Percentiles rank a stretch among this genome's conserved stretches.
phyloP scores from a whole-genome alignment of 1,284 basidiomycete genomes.

The Cutaneotrichosporon mucoides region DNA sequence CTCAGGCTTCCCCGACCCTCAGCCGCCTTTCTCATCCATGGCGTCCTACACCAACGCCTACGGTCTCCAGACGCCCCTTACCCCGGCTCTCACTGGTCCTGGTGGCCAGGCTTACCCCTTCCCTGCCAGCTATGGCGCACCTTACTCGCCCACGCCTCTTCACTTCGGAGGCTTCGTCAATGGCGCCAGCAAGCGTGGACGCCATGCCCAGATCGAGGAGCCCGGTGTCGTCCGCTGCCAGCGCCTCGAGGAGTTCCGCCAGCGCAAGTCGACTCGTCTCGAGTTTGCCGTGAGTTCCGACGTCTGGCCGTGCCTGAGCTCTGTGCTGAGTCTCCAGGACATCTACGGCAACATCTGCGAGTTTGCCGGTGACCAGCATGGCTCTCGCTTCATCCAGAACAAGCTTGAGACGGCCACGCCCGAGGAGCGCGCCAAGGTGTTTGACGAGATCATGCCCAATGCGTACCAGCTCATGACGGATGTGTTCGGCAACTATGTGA shows the following conservation, averaged over 20 bases:
- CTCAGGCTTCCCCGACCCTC: background rate
- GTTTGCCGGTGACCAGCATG: conserved; percentile 91
- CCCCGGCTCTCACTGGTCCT: conserved; percentile 1
- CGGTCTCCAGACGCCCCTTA: conserved; percentile 7
- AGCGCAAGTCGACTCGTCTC: conserved; percentile 72
- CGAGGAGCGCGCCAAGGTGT: conserved; percentile 77
- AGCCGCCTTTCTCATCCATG: background rate
- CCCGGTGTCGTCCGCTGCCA: conserved; percentile 56
- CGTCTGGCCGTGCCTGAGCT: background rate
- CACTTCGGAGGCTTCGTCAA: background rate
- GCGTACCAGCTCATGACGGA: conserved; percentile 80
- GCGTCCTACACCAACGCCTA: conserved; percentile 2
- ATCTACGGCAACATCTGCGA: conserved; percentile 83
- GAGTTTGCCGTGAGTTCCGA: conserved; percentile 61
- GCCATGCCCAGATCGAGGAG: conserved; percentile 1
- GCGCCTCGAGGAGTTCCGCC: conserved; percentile 77
- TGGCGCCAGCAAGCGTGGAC: conserved; percentile 9
- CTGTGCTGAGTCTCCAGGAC: conserved; percentile 51
- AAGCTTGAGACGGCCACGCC: conserved; percentile 69
- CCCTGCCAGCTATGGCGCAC: conserved; percentile 12
- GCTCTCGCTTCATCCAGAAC: conserved; percentile 84
- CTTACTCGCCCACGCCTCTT: conserved; percentile 9
- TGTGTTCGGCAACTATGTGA: conserved; percentile 95
- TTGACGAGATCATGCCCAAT: conserved; percentile 84
- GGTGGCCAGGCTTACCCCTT: conserved; percentile 25